phyloP scores from a whole-genome alignment of 164 flowering plant species.

The Nymphaea colorata region DNA sequence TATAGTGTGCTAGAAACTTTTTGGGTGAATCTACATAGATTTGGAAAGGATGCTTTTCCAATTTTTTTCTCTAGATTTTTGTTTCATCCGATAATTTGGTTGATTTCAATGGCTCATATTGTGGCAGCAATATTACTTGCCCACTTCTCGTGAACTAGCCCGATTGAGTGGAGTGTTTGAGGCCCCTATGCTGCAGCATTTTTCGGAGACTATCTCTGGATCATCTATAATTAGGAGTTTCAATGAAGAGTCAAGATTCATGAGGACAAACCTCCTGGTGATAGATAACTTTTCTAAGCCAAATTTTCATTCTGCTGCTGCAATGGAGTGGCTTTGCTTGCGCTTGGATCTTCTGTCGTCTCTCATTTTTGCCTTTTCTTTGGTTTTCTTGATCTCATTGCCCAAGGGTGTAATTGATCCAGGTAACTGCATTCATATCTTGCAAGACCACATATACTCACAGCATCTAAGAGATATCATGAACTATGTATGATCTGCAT shows the following conservation, averaged over 20 bases:
- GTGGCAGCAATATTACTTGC: constrained; percentile 31
- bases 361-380: constrained; percentile 24
- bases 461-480: no score
- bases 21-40: neutral
- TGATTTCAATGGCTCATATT: constrained; percentile 9
- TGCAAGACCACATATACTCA: neutral
- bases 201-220: constrained; percentile 33
- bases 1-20: neutral
- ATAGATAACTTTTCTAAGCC: constrained; percentile 22
- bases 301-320: constrained; percentile 20
- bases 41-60: neutral
- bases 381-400: constrained; percentile 26
- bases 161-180: constrained; percentile 26
- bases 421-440: constrained; percentile 11
- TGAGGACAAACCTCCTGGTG: constrained; percentile 15
- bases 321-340: constrained; percentile 34
- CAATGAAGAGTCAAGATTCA: constrained; percentile 26
- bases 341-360: constrained; percentile 33
- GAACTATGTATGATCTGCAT: neutral
- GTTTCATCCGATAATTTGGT: neutral
- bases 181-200: constrained; percentile 38
- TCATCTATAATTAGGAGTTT: constrained; percentile 33
- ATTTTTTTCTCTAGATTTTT: neutral
- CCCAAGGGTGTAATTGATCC: constrained; percentile 31
- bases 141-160: constrained; percentile 22